A percentile compares a stretch with the other conserved stretches of the same genome.
phyloP scores from a whole-genome alignment of 352 stramenopile species.

The Phytophthora citrophthora region DNA sequence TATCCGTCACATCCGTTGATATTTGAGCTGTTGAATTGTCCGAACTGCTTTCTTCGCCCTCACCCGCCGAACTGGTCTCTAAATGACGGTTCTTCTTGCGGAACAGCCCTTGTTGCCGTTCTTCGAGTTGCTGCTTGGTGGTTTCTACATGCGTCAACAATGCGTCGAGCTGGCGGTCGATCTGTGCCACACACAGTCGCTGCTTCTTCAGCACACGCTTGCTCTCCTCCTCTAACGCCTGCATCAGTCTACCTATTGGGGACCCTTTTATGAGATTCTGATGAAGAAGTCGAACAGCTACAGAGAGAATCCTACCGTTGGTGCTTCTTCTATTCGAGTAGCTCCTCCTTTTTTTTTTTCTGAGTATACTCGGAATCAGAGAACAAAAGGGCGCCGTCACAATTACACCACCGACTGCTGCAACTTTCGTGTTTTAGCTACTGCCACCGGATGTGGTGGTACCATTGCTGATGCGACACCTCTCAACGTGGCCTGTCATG shows the following conservation, averaged over 20 bases:
- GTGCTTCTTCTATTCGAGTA: not conserved
- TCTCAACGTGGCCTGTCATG: too few species aligned
- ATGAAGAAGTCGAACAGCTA: too few species aligned
- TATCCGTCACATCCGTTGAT: not conserved
- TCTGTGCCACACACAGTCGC: conserved; percentile 60
- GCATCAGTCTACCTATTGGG: conserved; percentile 36
- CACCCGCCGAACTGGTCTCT: conserved; percentile 13
- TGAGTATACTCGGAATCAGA: not conserved
- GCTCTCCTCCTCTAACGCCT: conserved; percentile 65
- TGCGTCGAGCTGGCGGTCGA: conserved; percentile 68
- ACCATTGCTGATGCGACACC: too few species aligned
- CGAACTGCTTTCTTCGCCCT: conserved; percentile 10
- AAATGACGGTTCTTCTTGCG: conserved; percentile 65
- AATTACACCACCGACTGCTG: conserved; percentile 7
- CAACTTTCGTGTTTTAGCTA: conserved; percentile 4
- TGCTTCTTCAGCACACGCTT: conserved; percentile 78
- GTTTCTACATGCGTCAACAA: conserved; percentile 66
- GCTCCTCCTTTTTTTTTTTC: not conserved
- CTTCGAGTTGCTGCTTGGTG: conserved; percentile 62
- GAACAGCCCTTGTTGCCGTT: conserved; percentile 62
- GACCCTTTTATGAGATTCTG: too few species aligned
- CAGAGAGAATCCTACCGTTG: too few species aligned
- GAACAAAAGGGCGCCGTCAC: conserved; percentile 6
- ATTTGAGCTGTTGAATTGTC: conserved; percentile 11
- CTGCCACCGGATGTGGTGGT: not conserved